Conservation (phyloP, 139 green algal genomes). For the Yamagishiella unicocca region DNA sequence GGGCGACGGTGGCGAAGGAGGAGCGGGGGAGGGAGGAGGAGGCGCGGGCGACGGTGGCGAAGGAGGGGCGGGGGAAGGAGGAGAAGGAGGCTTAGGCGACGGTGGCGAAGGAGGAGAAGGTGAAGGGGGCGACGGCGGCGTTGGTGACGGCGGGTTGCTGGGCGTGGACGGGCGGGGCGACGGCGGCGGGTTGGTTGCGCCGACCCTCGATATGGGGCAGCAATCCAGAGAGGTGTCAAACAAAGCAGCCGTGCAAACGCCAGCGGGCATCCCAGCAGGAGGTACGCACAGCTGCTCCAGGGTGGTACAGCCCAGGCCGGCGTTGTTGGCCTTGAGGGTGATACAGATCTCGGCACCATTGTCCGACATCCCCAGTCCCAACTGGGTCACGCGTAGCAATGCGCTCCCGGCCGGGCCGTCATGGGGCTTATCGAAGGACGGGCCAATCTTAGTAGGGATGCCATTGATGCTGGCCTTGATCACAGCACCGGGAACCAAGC, state of each 20-base stretch:
- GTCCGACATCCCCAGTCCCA: not conserved
- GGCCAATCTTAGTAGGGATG: not conserved
- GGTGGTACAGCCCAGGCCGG: not conserved
- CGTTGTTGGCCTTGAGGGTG: not conserved
- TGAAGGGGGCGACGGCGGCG: too few relatives aligned
- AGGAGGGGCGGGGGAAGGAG: too few relatives aligned
- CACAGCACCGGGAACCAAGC: too few relatives aligned
- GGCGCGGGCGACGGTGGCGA: too few relatives aligned
- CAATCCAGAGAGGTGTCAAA: not conserved
- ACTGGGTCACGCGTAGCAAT: not conserved
- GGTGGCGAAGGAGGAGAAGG: too few relatives aligned
- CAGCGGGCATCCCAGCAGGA: not conserved
- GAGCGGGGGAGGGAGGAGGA: not conserved
- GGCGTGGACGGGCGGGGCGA: too few relatives aligned
- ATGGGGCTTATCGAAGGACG: not conserved
- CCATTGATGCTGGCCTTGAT: too few relatives aligned
- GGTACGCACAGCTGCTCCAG: not conserved
- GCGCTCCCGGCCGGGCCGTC: not conserved
- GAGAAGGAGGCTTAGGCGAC: too few relatives aligned
- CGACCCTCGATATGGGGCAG: too few relatives aligned
- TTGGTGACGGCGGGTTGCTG: too few relatives aligned
- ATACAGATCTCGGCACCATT: not conserved
- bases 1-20: not conserved
- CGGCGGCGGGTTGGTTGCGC: too few relatives aligned
- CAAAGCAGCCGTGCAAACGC: not conserved